These are phyloP conservation scores for Agrocybe pediades DNA, from an alignment of 768 basidiomycete species.

Conservation along the genomic window DNA sequence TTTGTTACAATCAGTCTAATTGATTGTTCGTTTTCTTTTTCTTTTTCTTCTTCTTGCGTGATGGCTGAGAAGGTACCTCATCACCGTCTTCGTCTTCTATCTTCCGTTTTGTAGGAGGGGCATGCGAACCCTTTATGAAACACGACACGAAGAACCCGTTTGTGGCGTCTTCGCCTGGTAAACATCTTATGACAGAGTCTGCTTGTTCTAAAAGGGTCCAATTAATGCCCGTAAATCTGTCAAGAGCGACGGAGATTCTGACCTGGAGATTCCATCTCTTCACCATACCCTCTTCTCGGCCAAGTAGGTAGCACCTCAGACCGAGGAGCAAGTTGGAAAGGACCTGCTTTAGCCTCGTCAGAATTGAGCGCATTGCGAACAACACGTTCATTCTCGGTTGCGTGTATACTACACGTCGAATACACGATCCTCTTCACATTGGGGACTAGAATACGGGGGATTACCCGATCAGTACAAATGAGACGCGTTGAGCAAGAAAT, in stretches of 20 bases:
- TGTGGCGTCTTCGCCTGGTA: slow-evolving; percentile 80
- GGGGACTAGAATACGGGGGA: slow-evolving; percentile 59
- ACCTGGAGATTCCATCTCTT: slow-evolving; percentile 64
- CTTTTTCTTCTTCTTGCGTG: slow-evolving; percentile 24
- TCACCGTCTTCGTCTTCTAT: slow-evolving; percentile 20
- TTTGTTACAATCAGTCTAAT: slow-evolving; percentile 3
- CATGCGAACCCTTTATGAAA: slow-evolving; percentile 50
- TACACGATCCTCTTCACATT: slow-evolving; percentile 83
- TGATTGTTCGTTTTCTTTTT: slow-evolving; percentile 10
- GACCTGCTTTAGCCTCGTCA: slow-evolving; percentile 59
- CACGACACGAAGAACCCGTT: slow-evolving; percentile 99
- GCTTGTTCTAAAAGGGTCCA: slow-evolving; percentile 47
- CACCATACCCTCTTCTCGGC: slow-evolving; percentile 75
- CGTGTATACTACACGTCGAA: slow-evolving; percentile 96
- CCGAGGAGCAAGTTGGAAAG: slow-evolving; percentile 70
- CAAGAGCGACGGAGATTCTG: slow-evolving; percentile 12
- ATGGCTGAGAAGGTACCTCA: slow-evolving; percentile 22
- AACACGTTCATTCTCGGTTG: slow-evolving; percentile 91
- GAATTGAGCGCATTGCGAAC: slow-evolving; percentile 73
- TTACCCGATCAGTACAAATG: slow-evolving; percentile 18
- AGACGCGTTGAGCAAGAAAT: slow-evolving; percentile 15
- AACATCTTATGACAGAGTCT: slow-evolving; percentile 67
- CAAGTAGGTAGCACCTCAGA: slow-evolving; percentile 76
- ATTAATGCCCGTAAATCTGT: neutral
- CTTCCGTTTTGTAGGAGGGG: slow-evolving; percentile 26